Conservation (phyloP, 805 yeast species). For the Pichia thaimueangensis region DNA sequence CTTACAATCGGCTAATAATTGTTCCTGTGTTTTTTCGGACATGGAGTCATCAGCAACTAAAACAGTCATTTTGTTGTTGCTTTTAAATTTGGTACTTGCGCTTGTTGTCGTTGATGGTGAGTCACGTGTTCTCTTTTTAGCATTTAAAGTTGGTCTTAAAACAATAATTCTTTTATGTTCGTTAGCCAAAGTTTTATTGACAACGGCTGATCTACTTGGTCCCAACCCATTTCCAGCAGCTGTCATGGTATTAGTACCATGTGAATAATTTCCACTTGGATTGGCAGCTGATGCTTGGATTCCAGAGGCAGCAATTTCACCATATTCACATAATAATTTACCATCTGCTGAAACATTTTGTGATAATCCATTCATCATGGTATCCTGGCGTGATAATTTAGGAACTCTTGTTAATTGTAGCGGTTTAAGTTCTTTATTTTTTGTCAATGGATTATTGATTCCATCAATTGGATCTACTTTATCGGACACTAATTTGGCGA, state of each 20-base stretch:
- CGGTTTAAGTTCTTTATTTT: not conserved
- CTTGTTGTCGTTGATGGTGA: not conserved
- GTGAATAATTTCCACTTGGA: conserved; percentile 21
- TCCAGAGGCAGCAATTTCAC: conserved; percentile 60
- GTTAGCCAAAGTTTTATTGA: conserved; percentile 41
- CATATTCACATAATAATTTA: conserved; percentile 33
- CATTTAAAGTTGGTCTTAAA: conserved; percentile 4
- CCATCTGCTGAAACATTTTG: conserved; percentile 12
- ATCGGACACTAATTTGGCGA: conserved; percentile 5
- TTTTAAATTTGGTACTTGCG: not conserved
- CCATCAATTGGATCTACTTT: conserved; percentile 9
- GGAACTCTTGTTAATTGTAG: conserved; percentile 14
- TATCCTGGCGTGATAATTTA: conserved; percentile 18
- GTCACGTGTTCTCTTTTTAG: not conserved
- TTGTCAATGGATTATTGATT: conserved; percentile 2
- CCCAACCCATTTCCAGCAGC: conserved; percentile 52
- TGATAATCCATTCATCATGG: conserved; percentile 3
- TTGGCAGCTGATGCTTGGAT: conserved; percentile 26
- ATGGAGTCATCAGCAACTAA: not conserved
- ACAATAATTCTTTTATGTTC: conserved; percentile 23
- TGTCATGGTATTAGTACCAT: conserved; percentile 16
- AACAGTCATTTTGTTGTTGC: not conserved
- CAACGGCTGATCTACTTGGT: conserved; percentile 51
- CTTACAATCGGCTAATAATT: conserved; percentile 1
- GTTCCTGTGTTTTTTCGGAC: not conserved